Conservation (phyloP, 805 yeast species). For the Zygosaccharomyces lentus region DNA sequence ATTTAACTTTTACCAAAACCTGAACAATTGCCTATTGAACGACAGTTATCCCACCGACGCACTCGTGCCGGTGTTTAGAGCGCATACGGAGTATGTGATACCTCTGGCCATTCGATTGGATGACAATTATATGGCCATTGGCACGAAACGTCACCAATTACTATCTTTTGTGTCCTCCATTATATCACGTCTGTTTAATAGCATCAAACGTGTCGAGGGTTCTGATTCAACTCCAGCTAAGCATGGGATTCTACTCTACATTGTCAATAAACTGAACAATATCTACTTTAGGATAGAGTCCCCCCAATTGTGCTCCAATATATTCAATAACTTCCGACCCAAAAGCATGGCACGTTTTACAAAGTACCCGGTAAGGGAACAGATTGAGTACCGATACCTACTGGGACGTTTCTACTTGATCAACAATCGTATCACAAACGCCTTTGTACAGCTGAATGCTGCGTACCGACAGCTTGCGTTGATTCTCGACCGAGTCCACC, state of each 20-base stretch:
- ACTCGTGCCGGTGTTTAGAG: slow-evolving; percentile 21
- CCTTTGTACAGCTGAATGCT: slow-evolving; percentile 53
- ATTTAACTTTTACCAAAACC: slow-evolving; percentile 40
- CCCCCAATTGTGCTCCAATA: slow-evolving; percentile 35
- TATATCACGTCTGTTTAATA: slow-evolving; percentile 55
- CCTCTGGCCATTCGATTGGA: slow-evolving; percentile 27
- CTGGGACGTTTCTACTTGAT: slow-evolving; percentile 53
- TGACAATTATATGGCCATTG: slow-evolving; percentile 14
- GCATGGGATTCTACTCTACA: slow-evolving; percentile 47
- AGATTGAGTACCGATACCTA: slow-evolving; percentile 52
- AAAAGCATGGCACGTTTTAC: slow-evolving; percentile 50
- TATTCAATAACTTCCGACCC: slow-evolving; percentile 44
- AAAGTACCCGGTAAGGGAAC: slow-evolving; percentile 44
- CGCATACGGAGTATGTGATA: slow-evolving; percentile 37
- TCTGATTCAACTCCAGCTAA: slow-evolving; percentile 32
- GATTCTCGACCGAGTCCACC: slow-evolving; percentile 20
- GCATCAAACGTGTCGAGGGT: slow-evolving; percentile 42
- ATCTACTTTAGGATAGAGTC: slow-evolving; percentile 47
- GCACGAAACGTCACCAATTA: slow-evolving; percentile 35
- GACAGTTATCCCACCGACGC: slow-evolving; percentile 37
- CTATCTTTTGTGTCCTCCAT: slow-evolving; percentile 49
- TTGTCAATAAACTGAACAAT: slow-evolving; percentile 52
- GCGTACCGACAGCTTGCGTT: slow-evolving; percentile 41
- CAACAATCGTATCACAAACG: slow-evolving; percentile 48
- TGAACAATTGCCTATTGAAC: slow-evolving; percentile 43